phyloP scores from a whole-genome alignment of 768 basidiomycete species.

The Erythrobasidium yunnanense region DNA sequence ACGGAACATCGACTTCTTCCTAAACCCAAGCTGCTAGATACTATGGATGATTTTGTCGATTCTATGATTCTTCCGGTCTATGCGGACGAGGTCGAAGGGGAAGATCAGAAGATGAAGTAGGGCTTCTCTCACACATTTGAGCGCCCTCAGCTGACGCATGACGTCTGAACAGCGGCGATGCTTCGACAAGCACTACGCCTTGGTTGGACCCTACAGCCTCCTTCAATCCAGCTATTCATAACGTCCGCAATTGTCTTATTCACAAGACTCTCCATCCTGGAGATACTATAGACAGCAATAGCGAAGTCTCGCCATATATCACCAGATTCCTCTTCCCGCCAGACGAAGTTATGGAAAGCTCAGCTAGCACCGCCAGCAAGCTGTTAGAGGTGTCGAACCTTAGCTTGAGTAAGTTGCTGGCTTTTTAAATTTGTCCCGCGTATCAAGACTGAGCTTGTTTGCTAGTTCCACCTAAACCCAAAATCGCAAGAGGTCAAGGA shows the following conservation, averaged over 20 bases:
- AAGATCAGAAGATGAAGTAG: background rate
- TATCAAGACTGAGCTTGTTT: background rate
- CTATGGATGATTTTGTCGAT: conserved; percentile 22
- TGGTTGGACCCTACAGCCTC: conserved; percentile 21
- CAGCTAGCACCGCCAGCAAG: background rate
- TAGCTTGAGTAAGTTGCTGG: background rate
- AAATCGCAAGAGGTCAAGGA: background rate
- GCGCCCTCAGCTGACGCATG: no score
- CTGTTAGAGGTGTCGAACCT: conserved; percentile 1
- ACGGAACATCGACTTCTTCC: conserved; percentile 23
- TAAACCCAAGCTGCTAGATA: background rate
- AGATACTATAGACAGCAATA: background rate
- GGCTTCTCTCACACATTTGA: no score
- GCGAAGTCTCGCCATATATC: conserved; percentile 4
- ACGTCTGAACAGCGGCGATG: background rate
- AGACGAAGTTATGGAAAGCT: conserved; percentile 10
- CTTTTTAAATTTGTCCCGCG: background rate
- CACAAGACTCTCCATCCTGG: conserved; percentile 11
- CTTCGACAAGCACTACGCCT: background rate
- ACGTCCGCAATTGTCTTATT: conserved; percentile 5
- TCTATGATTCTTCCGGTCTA: conserved; percentile 19
- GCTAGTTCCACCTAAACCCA: conserved; percentile 21
- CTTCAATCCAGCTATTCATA: conserved; percentile 22
- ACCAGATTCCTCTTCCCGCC: conserved; percentile 20
- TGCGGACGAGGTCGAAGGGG: conserved; percentile 5